Conservation (phyloP, 1,139 yeast genomes). For the Casaregolazyma suthepensis region DNA sequence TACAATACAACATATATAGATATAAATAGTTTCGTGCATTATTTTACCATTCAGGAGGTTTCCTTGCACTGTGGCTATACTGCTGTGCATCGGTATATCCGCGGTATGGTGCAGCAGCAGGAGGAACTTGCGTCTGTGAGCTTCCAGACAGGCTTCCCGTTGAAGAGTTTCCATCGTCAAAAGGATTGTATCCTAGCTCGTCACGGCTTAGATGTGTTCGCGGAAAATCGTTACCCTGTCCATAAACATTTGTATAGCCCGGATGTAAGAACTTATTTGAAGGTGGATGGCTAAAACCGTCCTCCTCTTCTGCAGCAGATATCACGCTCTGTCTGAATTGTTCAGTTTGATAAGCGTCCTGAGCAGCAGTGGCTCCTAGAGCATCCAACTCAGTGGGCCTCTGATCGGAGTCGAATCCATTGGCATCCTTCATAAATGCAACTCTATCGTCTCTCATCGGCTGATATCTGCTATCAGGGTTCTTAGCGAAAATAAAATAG, state of each 20-base stretch:
- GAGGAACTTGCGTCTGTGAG: slow-evolving; percentile 11
- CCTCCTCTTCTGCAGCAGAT: slow-evolving; percentile 8
- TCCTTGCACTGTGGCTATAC: slow-evolving; percentile 7
- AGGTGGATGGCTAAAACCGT: background rate
- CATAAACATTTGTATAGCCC: background rate
- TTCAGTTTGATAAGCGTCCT: slow-evolving; percentile 23
- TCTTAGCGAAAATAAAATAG: slow-evolving; percentile 75
- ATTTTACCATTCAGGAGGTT: slow-evolving; percentile 10
- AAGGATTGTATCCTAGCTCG: slow-evolving; percentile 7
- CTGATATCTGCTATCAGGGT: slow-evolving; percentile 93
- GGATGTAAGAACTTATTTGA: slow-evolving; percentile 4
- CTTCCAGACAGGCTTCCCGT: background rate
- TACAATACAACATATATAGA: background rate
- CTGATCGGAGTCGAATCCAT: slow-evolving; percentile 25
- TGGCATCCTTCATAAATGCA: slow-evolving; percentile 67
- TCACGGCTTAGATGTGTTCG: slow-evolving; percentile 6
- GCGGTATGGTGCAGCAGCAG: slow-evolving; percentile 13
- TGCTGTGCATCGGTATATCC: slow-evolving; percentile 11
- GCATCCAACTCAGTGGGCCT: slow-evolving; percentile 72
- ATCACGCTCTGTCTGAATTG: slow-evolving; percentile 7
- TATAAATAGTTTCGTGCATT: background rate
- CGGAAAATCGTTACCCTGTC: slow-evolving; percentile 4
- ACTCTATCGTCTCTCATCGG: slow-evolving; percentile 97
- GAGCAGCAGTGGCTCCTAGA: slow-evolving; percentile 82
- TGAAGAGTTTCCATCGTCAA: slow-evolving; percentile 2